Percentiles rank a stretch among this genome's conserved stretches.
These are phyloP conservation scores for Hygrocybe punicea DNA, from an alignment of 768 basidiomycete species.

Conservation along the genomic window DNA sequence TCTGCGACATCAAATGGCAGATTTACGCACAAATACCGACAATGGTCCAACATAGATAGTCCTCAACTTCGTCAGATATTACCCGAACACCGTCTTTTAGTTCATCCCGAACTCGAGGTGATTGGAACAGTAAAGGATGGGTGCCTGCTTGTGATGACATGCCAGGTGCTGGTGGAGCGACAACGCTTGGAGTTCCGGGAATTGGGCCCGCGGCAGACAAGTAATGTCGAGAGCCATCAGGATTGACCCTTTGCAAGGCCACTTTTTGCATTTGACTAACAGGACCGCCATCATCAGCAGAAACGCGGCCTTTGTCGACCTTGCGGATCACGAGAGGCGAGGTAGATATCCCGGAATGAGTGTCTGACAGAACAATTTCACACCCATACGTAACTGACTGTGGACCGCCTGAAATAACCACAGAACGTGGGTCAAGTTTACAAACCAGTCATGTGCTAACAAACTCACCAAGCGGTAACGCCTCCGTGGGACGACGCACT, in stretches of 20 bases:
- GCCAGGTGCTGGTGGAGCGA: constrained; percentile 69
- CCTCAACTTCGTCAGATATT: constrained; percentile 87
- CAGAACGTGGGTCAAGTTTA: constrained; percentile 40
- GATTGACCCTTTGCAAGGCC: constrained; percentile 78
- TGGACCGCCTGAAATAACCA: constrained; percentile 50
- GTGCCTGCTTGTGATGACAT: constrained; percentile 74
- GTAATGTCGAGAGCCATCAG: constrained; percentile 82
- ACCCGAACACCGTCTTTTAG: constrained; percentile 70
- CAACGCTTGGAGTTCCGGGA: constrained; percentile 68
- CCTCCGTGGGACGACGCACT: constrained; percentile 67
- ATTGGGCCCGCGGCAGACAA: constrained; percentile 84
- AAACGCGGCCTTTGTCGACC: constrained; percentile 85
- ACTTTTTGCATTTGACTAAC: constrained; percentile 98
- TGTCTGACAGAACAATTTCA: constrained; percentile 81
- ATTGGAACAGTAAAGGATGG: constrained; percentile 75
- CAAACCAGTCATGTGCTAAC: constrained; percentile 43
- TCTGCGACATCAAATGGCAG: constrained; percentile 8
- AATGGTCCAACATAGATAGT: constrained; percentile 94
- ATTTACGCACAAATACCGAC: constrained; percentile 81
- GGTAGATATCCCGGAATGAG: constrained; percentile 79
- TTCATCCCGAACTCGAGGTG: constrained; percentile 78
- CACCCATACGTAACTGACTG: constrained; percentile 91
- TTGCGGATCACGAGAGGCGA: constrained; percentile 86
- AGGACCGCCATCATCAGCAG: constrained; percentile 85
- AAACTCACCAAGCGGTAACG: constrained; percentile 62